These are phyloP conservation scores for Gossypium thurberi DNA, from an alignment of 345 rosid genomes.

Conservation along the genomic window DNA sequence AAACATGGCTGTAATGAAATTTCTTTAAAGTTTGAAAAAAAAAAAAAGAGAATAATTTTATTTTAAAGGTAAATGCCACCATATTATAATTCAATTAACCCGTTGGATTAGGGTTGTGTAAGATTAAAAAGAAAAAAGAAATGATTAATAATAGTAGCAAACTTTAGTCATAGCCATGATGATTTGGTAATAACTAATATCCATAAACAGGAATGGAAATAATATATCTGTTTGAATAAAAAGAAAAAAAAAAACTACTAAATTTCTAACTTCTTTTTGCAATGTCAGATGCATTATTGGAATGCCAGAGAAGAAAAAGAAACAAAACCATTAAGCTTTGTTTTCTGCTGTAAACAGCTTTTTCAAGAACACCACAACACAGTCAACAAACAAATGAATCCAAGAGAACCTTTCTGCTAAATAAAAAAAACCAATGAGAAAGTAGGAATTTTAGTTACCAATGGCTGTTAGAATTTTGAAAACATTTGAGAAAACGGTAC, in stretches of 20 bases:
- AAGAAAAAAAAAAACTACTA: not conserved
- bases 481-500: not conserved
- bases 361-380: not conserved
- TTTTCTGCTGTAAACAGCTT: not conserved
- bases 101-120: no score
- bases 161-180: no score
- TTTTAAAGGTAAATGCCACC: no score
- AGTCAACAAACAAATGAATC: constrained; percentile 16
- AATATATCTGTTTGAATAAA: not conserved
- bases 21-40: no score
- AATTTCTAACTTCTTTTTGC: not conserved
- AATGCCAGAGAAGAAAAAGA: not conserved
- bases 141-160: no score
- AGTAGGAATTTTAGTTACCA: not conserved
- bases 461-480: not conserved
- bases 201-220: not conserved
- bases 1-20: no score
- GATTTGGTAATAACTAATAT: not conserved
- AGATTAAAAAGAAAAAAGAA: no score
- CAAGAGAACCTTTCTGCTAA: constrained; percentile 15
- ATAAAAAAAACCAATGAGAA: not conserved
- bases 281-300: constrained; percentile 28
- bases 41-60: no score
- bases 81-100: no score
- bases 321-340: not conserved